These are phyloP conservation scores for Fragaria vesca DNA, from an alignment of 306 rosid genomes.

Conservation along the genomic window DNA sequence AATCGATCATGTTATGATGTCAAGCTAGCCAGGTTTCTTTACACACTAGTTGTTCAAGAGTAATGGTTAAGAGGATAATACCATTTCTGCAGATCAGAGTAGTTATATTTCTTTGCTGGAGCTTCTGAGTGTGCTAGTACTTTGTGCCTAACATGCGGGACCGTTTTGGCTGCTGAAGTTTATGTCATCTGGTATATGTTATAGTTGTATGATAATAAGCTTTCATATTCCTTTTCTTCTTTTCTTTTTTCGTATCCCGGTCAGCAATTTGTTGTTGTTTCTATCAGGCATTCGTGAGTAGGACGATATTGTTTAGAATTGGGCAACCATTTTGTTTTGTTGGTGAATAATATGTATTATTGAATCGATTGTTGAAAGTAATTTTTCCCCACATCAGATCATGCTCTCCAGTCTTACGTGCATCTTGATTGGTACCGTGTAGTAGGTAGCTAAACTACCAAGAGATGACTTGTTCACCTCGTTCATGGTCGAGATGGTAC, in stretches of 20 bases:
- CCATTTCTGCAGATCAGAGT: not conserved
- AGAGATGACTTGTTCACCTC: not conserved
- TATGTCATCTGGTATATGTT: conserved; percentile 9
- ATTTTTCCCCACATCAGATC: not conserved
- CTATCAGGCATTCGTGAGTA: not conserved
- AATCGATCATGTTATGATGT: conserved; percentile 83
- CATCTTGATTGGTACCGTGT: not conserved
- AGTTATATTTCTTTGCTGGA: conserved; percentile 28
- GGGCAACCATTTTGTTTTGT: not conserved
- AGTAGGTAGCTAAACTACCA: not conserved
- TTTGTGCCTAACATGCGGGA: conserved; percentile 20
- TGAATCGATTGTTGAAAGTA: not conserved
- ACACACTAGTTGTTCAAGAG: conserved; percentile 11
- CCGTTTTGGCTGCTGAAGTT: not conserved
- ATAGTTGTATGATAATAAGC: conserved; percentile 4
- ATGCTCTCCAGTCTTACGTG: not conserved
- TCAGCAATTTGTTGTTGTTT: conserved; percentile 10
- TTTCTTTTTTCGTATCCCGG: not conserved
- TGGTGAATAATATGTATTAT: conserved; percentile 3
- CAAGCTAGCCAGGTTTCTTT: conserved; percentile 53
- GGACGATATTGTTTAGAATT: not conserved
- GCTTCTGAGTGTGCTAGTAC: conserved; percentile 18
- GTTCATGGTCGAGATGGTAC: not conserved
- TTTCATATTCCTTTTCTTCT: not conserved
- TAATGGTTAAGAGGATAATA: conserved; percentile 12